A percentile compares a stretch with the other conserved stretches of the same genome.
Conservation (phyloP, 495 filamentous ascomycete species). For the Penicillium angulare region DNA sequence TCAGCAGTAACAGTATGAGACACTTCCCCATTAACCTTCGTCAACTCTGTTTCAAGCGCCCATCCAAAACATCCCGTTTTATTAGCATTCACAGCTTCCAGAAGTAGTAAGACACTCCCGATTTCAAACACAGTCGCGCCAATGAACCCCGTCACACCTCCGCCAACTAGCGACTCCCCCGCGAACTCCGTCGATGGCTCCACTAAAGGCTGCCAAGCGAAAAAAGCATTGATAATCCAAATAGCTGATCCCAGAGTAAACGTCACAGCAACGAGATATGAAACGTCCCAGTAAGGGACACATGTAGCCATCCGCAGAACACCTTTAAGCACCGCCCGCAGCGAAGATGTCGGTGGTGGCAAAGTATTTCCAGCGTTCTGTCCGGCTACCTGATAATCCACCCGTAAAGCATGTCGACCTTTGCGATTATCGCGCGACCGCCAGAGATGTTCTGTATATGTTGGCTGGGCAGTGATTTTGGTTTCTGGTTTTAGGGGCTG, state of each 20-base stretch:
- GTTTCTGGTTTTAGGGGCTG: background rate
- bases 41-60: slow-evolving; percentile 56
- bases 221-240: slow-evolving; percentile 70
- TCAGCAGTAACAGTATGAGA: slow-evolving; percentile 4
- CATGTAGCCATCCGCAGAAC: slow-evolving; percentile 55
- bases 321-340: slow-evolving; percentile 37
- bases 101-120: slow-evolving; percentile 60
- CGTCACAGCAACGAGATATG: slow-evolving; percentile 60
- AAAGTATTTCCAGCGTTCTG: slow-evolving; percentile 22
- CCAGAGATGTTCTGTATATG: slow-evolving; percentile 45
- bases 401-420: slow-evolving; percentile 58
- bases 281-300: slow-evolving; percentile 68
- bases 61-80: slow-evolving; percentile 68
- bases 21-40: slow-evolving; percentile 20
- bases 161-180: slow-evolving; percentile 48
- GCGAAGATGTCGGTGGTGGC: slow-evolving; percentile 45
- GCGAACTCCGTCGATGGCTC: slow-evolving; percentile 54
- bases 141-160: slow-evolving; percentile 65
- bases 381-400: slow-evolving; percentile 32
- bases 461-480: slow-evolving; percentile 5
- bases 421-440: slow-evolving; percentile 72
- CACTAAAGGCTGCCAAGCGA: slow-evolving; percentile 60
- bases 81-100: slow-evolving; percentile 70
- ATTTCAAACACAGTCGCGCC: slow-evolving; percentile 70
- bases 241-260: slow-evolving; percentile 65